Percentiles rank a stretch among this genome's conserved stretches.
phyloP scores from a whole-genome alignment of 371 early-diverging fungal species.

The Dinochytrium kinnereticum region DNA sequence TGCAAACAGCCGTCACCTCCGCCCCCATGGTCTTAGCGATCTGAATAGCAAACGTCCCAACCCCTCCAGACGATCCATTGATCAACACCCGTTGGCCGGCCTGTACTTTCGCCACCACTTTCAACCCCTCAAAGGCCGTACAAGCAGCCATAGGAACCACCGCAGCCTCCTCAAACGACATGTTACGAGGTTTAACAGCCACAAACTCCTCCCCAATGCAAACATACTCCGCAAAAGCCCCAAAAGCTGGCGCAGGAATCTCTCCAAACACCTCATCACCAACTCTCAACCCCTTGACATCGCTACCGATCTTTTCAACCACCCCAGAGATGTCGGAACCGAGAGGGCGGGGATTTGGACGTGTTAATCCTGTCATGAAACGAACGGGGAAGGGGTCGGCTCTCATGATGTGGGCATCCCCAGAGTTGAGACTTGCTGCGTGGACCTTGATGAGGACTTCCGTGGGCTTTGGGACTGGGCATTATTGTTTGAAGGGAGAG shows the following conservation, averaged over 20 bases:
- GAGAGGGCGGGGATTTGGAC: not conserved
- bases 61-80: constrained; percentile 66
- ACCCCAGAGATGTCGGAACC: not conserved
- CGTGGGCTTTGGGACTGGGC: not conserved
- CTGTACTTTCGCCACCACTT: constrained; percentile 33
- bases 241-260: not conserved
- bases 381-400: not conserved
- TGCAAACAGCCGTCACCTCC: constrained; percentile 21
- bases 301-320: not conserved
- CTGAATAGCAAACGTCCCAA: constrained; percentile 68
- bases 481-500: too few relatives aligned
- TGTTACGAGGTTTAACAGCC: constrained; percentile 49
- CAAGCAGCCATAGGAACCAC: constrained; percentile 45
- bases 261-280: constrained; percentile 4
- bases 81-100: constrained; percentile 48
- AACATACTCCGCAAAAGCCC: not conserved
- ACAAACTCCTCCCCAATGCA: not conserved
- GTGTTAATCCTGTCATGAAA: not conserved
- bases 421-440: not conserved
- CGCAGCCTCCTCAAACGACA: constrained; percentile 62
- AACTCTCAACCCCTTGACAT: not conserved
- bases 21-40: constrained; percentile 57
- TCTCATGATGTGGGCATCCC: not conserved
- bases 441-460: not conserved
- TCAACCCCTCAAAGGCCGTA: constrained; percentile 54